phyloP scores from a whole-genome alignment of 208 protist species.

The Vickermania ingenoplastis region DNA sequence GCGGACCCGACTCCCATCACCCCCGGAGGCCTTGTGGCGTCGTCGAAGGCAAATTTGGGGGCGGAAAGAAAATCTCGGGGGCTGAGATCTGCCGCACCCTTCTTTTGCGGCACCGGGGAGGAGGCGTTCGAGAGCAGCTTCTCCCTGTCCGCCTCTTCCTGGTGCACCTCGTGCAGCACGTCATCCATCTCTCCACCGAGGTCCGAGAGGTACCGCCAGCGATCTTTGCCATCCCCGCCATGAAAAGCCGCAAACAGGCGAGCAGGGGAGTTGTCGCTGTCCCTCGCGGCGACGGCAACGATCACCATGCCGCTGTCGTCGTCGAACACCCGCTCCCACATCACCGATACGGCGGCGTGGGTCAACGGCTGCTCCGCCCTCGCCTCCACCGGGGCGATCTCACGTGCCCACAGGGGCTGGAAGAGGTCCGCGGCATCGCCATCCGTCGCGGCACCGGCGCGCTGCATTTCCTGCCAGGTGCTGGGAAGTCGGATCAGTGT shows the following conservation, averaged over 20 bases:
- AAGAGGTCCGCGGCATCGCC: constrained; percentile 1
- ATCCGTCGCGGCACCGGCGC: neutral
- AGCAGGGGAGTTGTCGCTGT: constrained; percentile 18
- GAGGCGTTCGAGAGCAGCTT: neutral
- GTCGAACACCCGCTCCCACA: constrained; percentile 62
- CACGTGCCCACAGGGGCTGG: constrained; percentile 26
- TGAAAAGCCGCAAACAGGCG: constrained; percentile 71
- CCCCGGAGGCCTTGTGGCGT: neutral
- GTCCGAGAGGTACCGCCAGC: constrained; percentile 75
- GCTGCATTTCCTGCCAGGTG: neutral
- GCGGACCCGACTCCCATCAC: neutral
- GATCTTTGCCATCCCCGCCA: constrained; percentile 38
- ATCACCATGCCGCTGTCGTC: constrained; percentile 69
- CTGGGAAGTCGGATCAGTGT: neutral
- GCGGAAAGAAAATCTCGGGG: neutral
- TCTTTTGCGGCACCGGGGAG: neutral
- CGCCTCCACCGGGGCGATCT: constrained; percentile 14
- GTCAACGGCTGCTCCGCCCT: constrained; percentile 10
- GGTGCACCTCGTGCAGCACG: constrained; percentile 30
- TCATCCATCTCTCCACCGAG: constrained; percentile 52
- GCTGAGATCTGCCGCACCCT: neutral
- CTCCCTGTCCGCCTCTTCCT: neutral
- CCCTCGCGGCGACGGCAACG: constrained; percentile 30
- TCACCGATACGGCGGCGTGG: constrained; percentile 56
- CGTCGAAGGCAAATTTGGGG: constrained; percentile 1